These are phyloP conservation scores for Globisporangium viniferum DNA, from an alignment of 352 stramenopile genomes.

Conservation along the genomic window DNA sequence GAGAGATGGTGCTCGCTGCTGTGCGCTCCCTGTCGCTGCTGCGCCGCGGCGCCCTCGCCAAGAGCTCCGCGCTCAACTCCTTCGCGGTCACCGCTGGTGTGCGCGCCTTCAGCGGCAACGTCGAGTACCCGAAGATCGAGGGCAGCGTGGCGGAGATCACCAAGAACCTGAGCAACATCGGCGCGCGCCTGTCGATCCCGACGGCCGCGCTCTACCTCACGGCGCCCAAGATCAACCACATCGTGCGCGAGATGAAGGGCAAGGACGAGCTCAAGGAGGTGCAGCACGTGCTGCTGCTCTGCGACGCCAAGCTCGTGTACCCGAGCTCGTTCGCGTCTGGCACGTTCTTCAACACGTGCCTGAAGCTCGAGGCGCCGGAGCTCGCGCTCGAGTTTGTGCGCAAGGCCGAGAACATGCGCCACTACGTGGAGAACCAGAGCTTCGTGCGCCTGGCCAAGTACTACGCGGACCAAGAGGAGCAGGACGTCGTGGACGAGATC, in stretches of 20 bases:
- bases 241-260: conserved; percentile 81
- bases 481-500: conserved; percentile 62
- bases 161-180: conserved; percentile 66
- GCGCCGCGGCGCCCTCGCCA: conserved; percentile 9
- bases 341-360: conserved; percentile 64
- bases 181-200: conserved; percentile 70
- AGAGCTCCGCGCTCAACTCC: neutral
- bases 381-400: conserved; percentile 71
- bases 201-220: conserved; percentile 80
- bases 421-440: conserved; percentile 80
- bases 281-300: conserved; percentile 70
- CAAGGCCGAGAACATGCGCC: conserved; percentile 60
- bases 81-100: neutral
- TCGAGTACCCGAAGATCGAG: conserved; percentile 80
- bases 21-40: conserved; percentile 18
- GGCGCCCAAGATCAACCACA: conserved; percentile 77
- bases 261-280: conserved; percentile 65
- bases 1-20: conserved; percentile 17
- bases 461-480: conserved; percentile 49
- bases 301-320: conserved; percentile 76
- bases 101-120: conserved; percentile 76
- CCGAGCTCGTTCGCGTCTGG: conserved; percentile 54
- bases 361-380: conserved; percentile 57
- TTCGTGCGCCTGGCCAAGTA: conserved; percentile 70
- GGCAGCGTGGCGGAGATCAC: conserved; percentile 68